Percentiles rank a stretch among this genome's conserved stretches.
phyloP scores from a whole-genome alignment of 106 monocot genomes.

The Dendrobium nobile region DNA sequence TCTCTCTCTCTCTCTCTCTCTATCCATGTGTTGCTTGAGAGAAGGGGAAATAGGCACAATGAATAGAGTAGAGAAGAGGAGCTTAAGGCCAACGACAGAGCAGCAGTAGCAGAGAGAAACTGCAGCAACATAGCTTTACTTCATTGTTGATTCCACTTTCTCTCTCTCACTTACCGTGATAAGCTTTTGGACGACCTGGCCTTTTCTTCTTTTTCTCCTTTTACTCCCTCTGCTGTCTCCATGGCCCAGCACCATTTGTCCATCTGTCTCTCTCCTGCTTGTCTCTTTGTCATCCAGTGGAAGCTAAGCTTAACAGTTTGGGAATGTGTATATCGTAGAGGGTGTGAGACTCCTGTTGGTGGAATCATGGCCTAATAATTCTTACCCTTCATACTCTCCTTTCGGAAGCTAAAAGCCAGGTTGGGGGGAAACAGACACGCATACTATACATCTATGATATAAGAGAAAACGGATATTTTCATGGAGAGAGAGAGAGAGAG shows the following conservation, averaged over 20 bases:
- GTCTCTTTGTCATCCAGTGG: background rate
- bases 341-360: background rate
- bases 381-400: too few species aligned
- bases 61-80: background rate
- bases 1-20: too few species aligned
- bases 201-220: background rate
- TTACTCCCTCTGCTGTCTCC: background rate
- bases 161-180: background rate
- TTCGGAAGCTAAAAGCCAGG: background rate
- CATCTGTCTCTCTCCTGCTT: background rate
- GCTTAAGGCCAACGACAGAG: conserved; percentile 1
- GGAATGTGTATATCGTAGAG: background rate
- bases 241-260: background rate
- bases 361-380: conserved; percentile 5
- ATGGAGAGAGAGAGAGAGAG: background rate
- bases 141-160: background rate
- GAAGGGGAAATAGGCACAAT: background rate
- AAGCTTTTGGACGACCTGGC: background rate
- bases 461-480: background rate
- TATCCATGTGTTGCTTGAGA: background rate
- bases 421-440: background rate
- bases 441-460: background rate
- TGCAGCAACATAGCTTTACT: background rate
- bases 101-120: background rate
- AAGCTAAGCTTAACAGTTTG: background rate